These are phyloP conservation scores for Talaromyces albobiverticillius DNA, from an alignment of 2,329 filamentous ascomycete genomes.

Conservation along the genomic window DNA sequence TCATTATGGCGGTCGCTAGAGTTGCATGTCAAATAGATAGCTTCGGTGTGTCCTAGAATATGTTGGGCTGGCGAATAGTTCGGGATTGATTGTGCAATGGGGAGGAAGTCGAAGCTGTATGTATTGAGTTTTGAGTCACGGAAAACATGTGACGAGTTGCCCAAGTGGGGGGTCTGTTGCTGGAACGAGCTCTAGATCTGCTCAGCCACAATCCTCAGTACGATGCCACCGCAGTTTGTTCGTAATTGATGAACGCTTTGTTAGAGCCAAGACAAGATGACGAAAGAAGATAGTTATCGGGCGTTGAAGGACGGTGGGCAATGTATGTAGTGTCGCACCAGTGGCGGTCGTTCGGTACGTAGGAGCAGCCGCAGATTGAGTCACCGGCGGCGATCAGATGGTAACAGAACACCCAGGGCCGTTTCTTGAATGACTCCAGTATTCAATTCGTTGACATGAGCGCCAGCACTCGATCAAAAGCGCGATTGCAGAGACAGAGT, in stretches of 20 bases:
- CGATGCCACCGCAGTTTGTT: neutral
- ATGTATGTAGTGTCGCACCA: no score
- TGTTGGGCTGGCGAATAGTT: neutral
- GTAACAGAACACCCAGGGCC: no score
- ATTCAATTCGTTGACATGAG: neutral
- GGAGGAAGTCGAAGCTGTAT: neutral
- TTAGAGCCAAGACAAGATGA: neutral
- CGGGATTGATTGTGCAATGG: neutral
- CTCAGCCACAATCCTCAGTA: constrained; percentile 11
- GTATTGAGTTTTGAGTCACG: neutral
- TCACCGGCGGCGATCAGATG: no score
- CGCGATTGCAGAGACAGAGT: neutral
- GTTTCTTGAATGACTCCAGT: no score
- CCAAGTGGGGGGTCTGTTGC: constrained; percentile 6
- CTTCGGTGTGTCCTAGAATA: neutral
- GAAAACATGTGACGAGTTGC: constrained; percentile 14
- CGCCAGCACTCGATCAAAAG: neutral
- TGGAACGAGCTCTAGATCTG: constrained; percentile 1
- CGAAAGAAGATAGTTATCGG: neutral
- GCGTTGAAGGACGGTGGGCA: no score
- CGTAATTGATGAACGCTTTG: neutral
- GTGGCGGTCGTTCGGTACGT: no score
- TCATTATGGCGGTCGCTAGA: constrained; percentile 3
- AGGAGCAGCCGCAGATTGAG: no score
- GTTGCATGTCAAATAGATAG: constrained; percentile 2